phyloP scores from a whole-genome alignment of 257 asterid genomes.

The Linderniella brevidens region DNA sequence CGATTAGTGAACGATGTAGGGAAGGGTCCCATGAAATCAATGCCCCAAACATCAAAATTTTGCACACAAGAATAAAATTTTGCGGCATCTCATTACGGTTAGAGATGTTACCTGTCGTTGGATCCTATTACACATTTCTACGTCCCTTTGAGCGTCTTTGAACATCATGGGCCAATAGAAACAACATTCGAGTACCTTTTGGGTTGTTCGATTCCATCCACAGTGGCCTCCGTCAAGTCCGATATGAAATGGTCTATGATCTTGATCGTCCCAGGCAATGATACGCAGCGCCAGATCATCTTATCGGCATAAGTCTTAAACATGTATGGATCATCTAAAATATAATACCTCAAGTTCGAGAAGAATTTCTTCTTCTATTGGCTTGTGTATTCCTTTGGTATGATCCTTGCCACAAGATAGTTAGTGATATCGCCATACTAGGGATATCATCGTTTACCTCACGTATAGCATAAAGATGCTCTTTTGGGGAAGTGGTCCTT shows the following conservation, averaged over 20 bases:
- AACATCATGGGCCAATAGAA: not conserved
- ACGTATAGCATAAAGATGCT: too few relatives aligned
- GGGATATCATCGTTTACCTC: not conserved
- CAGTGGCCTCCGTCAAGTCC: not conserved
- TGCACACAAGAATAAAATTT: not conserved
- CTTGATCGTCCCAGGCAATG: not conserved
- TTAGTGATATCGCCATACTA: not conserved
- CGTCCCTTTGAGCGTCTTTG: not conserved
- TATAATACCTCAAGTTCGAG: not conserved
- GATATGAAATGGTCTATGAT: not conserved
- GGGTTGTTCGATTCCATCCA: not conserved
- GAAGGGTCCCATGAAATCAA: not conserved
- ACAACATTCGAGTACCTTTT: not conserved
- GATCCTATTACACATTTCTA: not conserved
- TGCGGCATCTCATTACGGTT: not conserved
- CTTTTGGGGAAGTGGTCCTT: too few relatives aligned
- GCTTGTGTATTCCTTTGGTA: not conserved
- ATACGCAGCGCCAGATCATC: not conserved
- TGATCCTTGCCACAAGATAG: not conserved
- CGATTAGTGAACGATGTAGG: not conserved
- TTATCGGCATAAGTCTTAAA: not conserved
- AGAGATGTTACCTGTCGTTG: not conserved
- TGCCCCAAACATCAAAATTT: not conserved
- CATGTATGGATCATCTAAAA: not conserved
- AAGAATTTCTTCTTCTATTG: not conserved